Conservation (phyloP, 305 asterid genomes). For the Galium porrigens region DNA sequence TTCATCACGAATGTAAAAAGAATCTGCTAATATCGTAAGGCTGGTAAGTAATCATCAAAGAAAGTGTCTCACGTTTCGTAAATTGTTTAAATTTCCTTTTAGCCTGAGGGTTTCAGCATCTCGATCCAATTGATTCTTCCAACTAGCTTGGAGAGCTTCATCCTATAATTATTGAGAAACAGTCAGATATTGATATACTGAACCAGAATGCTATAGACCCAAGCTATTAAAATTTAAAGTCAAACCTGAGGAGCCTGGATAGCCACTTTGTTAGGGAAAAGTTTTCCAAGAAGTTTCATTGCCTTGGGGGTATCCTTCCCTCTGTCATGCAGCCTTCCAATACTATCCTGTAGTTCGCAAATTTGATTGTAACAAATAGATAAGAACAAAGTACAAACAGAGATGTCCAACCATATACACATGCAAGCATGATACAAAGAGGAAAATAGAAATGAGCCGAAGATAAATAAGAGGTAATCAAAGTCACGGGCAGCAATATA, state of each 20-base stretch:
- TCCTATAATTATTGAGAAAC: conserved; percentile 31
- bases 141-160: conserved; percentile 51
- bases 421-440: neutral
- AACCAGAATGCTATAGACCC: neutral
- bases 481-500: neutral
- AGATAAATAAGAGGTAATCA: neutral
- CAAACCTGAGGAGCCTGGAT: conserved; percentile 75
- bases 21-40: neutral
- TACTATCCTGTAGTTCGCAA: conserved; percentile 37
- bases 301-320: conserved; percentile 67
- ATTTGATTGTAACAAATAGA: conserved; percentile 2
- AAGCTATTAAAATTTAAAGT: neutral
- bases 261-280: conserved; percentile 74
- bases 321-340: conserved; percentile 65
- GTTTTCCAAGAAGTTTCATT: conserved; percentile 65
- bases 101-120: conserved; percentile 76
- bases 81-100: conserved; percentile 53
- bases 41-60: neutral
- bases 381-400: neutral
- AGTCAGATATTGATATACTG: neutral
- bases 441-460: neutral
- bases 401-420: neutral
- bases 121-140: conserved; percentile 76
- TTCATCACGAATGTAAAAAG: neutral
- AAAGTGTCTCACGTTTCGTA: conserved; percentile 43